These are phyloP conservation scores for Talaromyces marneffei DNA, from an alignment of 2,329 filamentous ascomycete genomes.

Conservation along the genomic window DNA sequence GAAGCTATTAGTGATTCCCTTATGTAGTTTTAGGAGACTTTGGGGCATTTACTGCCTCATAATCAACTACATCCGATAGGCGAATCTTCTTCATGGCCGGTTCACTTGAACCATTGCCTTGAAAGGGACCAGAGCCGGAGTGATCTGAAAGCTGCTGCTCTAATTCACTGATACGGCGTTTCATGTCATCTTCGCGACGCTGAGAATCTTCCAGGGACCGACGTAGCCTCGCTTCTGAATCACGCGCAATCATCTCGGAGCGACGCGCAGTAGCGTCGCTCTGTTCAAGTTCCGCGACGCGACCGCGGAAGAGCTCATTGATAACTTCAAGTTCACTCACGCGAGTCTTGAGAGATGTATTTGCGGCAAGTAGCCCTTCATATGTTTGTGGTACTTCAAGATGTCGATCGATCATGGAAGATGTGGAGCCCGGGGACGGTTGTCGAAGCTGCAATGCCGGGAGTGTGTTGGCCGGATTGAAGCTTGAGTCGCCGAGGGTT, in stretches of 20 bases:
- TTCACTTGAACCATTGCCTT: slow-evolving; percentile 32
- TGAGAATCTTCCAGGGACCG: slow-evolving; percentile 70
- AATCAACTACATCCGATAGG: slow-evolving; percentile 50
- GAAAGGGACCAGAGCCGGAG: slow-evolving; percentile 20
- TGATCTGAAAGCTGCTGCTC: slow-evolving; percentile 50
- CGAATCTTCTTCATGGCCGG: slow-evolving; percentile 52
- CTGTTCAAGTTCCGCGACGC: slow-evolving; percentile 69
- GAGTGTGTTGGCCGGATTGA: slow-evolving; percentile 51
- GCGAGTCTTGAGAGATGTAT: slow-evolving; percentile 85
- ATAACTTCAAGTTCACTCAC: slow-evolving; percentile 95
- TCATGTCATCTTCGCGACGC: slow-evolving; percentile 72
- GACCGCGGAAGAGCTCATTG: slow-evolving; percentile 72
- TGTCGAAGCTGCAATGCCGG: slow-evolving; percentile 49
- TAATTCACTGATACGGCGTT: slow-evolving; percentile 73
- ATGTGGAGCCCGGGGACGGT: slow-evolving; percentile 54
- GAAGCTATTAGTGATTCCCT: background rate
- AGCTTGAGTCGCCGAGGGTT: slow-evolving; percentile 61
- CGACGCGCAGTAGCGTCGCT: slow-evolving; percentile 64
- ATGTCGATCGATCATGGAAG: slow-evolving; percentile 56
- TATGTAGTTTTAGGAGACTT: slow-evolving; percentile 30
- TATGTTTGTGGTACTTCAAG: slow-evolving; percentile 69
- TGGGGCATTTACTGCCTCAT: slow-evolving; percentile 27
- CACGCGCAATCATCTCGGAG: slow-evolving; percentile 50
- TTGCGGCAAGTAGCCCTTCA: slow-evolving; percentile 72
- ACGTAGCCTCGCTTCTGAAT: slow-evolving; percentile 52